Evolutionary conservation across 352 stramenopile genomes (phyloP), one percentile per base, ranked within the genome.

Genomic region (Phytophthora hibernalis): DNA sequence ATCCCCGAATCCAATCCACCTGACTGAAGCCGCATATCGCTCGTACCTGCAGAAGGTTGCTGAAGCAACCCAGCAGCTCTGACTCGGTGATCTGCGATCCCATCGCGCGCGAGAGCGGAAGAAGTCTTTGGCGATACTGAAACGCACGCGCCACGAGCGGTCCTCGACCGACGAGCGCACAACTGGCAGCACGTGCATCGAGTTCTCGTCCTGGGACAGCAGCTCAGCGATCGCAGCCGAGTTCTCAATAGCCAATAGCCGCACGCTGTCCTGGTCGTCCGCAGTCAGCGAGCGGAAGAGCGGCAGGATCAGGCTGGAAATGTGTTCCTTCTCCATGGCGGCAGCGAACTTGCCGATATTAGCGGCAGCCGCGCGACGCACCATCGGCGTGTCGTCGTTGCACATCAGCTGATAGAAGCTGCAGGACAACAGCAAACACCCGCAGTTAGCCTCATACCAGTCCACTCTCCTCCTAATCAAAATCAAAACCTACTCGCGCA

Each of bases 191-290:
- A 95, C 69, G 54, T 94, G 68, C 62, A 86, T 70, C 51, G 74
- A 78, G 75, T 94, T 95, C 44, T 95, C 85, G 1, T 96, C 87
- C 33, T 80, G 72, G 20, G 80, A 80, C 5, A 96, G 75, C 48
- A 91, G 61, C 54, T 89, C 84, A 16, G 78, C 83, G 54, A 96
- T 91, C n/a, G 76, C 72, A 12, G 86, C 82, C 61, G 82, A 93
- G 73, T 90, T 95, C 62, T 93, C 85, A 68, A 98, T 96, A 15
- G 92, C 92, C 54, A 98, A 72, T 47, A 98, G 82, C 31, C 94
- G 88, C n/a, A 98, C 94, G 49, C 87, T 97, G 80, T 98, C 95
- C 78, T 98, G 93, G 66, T 98, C 94, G 74, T 98, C 95, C 21
- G 76, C 74, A 56, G 89, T 97, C 24, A 98, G 76, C 33, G 85